Evolutionary conservation across 139 green algal genomes (phyloP).

Genomic region (Chlorella sp.): DNA sequence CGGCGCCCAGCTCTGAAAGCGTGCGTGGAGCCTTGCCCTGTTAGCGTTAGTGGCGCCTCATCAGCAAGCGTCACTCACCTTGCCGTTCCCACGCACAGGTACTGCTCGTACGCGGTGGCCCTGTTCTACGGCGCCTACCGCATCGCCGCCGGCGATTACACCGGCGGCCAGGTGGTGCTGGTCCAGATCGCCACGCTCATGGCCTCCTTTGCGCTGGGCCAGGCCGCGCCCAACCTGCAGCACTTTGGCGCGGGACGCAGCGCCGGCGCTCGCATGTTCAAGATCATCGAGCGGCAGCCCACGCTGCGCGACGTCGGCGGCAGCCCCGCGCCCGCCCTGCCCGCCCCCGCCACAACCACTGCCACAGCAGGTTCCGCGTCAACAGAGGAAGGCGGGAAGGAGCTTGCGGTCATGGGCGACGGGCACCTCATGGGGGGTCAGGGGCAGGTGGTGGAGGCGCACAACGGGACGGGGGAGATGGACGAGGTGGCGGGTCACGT

Average conservation of each 20-base stretch:
- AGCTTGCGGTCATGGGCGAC: background rate
- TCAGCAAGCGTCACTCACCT: too few species aligned
- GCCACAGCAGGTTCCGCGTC: too few species aligned
- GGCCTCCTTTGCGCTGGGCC: slow-evolving; percentile 54
- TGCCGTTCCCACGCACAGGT: too few species aligned
- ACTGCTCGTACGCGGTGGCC: slow-evolving; percentile 52
- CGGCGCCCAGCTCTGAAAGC: too few species aligned
- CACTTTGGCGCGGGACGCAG: slow-evolving; percentile 29
- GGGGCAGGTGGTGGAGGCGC: background rate
- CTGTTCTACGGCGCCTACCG: slow-evolving; percentile 68
- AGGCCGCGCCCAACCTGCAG: slow-evolving; percentile 25
- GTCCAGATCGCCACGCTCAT: slow-evolving; percentile 75
- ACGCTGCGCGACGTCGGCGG: slow-evolving; percentile 4
- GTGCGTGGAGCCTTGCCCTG: too few species aligned
- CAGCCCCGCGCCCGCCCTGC: too few species aligned
- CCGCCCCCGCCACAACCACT: too few species aligned
- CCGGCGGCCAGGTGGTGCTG: slow-evolving; percentile 37
- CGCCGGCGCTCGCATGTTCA: slow-evolving; percentile 45
- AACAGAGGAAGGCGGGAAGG: too few species aligned
- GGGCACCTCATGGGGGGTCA: background rate
- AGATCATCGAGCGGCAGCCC: slow-evolving; percentile 47
- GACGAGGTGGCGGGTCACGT: slow-evolving; percentile 34
- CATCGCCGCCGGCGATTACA: slow-evolving; percentile 45
- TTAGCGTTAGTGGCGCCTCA: too few species aligned
- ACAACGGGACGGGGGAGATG: background rate